Percentiles rank a stretch among this genome's conserved stretches.
Conservation (phyloP, 2,329 filamentous ascomycete genomes). For the Fusarium sp. region DNA sequence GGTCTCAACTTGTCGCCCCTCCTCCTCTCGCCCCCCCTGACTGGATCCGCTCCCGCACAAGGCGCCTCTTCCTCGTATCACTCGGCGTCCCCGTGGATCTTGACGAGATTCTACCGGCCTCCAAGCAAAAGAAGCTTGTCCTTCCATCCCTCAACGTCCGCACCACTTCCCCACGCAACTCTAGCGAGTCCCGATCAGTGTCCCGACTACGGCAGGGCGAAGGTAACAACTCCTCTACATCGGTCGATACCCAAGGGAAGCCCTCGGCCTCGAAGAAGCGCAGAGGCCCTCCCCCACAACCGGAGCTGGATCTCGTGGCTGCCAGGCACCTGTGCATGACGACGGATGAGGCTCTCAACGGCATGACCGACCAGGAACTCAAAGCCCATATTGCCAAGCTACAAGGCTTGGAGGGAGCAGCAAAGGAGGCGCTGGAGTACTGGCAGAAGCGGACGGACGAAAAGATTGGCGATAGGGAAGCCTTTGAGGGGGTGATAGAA, state of each 20-base stretch:
- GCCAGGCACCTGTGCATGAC: conserved; percentile 84
- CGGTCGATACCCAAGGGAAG: conserved; percentile 70
- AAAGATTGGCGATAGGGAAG: conserved; percentile 89
- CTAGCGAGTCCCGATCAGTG: conserved; percentile 64
- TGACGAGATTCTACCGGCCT: conserved; percentile 96
- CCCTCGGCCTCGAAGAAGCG: conserved; percentile 58
- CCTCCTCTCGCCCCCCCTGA: conserved; percentile 95
- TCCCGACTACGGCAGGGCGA: conserved; percentile 61
- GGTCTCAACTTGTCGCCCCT: conserved; percentile 95
- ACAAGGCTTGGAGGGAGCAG: conserved; percentile 75
- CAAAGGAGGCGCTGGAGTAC: conserved; percentile 84
- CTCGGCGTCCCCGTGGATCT: conserved; percentile 96
- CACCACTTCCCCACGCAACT: conserved; percentile 66
- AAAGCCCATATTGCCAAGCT: conserved; percentile 77
- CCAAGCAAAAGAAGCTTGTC: conserved; percentile 97
- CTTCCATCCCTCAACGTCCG: conserved; percentile 87
- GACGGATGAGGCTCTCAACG: conserved; percentile 84
- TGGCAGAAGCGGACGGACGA: conserved; percentile 90
- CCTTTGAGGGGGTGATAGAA: conserved; percentile 96
- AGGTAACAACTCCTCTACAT: conserved; percentile 67
- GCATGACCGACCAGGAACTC: conserved; percentile 84
- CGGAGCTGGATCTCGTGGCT: conserved; percentile 82
- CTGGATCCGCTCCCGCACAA: conserved; percentile 96
- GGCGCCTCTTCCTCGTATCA: conserved; percentile 94
- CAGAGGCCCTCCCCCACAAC: conserved; percentile 74